phyloP scores from a whole-genome alignment of 768 basidiomycete species.

The Astraeus odoratus region DNA sequence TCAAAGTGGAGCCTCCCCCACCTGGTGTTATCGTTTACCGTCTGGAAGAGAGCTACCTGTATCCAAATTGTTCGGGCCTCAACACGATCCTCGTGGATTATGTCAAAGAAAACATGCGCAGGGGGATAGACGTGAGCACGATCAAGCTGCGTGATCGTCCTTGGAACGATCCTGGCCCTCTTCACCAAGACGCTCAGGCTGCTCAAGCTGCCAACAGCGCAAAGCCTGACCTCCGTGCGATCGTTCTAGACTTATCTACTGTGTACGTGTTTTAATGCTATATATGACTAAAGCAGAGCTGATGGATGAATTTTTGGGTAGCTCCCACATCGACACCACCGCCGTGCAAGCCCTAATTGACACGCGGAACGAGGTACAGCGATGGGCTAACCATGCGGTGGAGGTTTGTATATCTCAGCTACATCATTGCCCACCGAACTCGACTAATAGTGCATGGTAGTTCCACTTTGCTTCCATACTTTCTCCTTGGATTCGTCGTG shows the following conservation, averaged over 20 bases:
- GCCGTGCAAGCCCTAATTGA: constrained; percentile 89
- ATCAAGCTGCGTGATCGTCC: constrained; percentile 67
- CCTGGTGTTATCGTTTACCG: constrained; percentile 90
- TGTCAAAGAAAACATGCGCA: constrained; percentile 69
- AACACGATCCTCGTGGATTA: constrained; percentile 75
- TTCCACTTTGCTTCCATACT: constrained; percentile 94
- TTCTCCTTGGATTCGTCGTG: constrained; percentile 91
- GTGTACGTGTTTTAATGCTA: constrained; percentile 43
- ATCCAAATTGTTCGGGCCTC: constrained; percentile 65
- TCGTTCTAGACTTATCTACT: constrained; percentile 86
- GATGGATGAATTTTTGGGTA: constrained; percentile 21
- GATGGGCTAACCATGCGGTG: constrained; percentile 71
- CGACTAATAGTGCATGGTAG: constrained; percentile 33
- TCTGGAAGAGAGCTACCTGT: constrained; percentile 84
- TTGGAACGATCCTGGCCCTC: constrained; percentile 91
- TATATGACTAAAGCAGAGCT: background rate
- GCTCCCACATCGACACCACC: constrained; percentile 87
- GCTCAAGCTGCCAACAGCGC: constrained; percentile 45
- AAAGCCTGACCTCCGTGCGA: constrained; percentile 69
- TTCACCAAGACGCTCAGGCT: constrained; percentile 35
- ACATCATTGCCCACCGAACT: background rate
- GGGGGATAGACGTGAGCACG: constrained; percentile 66
- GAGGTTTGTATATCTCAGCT: constrained; percentile 40
- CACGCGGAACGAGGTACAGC: constrained; percentile 78
- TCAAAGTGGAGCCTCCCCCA: constrained; percentile 70